Base-by-base conservation (phyloP, 768 basidiomycete species). In the Auricularia auricula-judae region DNA sequence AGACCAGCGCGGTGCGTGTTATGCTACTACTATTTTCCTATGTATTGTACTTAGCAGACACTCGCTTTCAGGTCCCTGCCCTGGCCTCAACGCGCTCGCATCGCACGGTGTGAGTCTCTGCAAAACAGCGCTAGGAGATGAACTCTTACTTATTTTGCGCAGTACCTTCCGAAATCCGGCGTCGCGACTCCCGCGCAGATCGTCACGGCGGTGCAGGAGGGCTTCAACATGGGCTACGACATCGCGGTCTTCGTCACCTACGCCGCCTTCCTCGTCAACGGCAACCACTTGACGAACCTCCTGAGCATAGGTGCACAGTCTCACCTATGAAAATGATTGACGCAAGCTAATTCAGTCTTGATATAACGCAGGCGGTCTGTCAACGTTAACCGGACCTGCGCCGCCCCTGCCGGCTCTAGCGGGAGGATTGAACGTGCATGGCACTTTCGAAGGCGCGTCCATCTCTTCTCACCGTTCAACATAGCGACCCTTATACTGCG, bases 191-290 rank as follows among this genome's bases (percentile, higher is more conserved):
- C 65, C 2, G 62, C 29, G 14, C 65, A 65, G 29, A 53, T 65
- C 44, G 23, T 65, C 29, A 54, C 36, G 10, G 65, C 65, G 10
- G 62, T 63, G 18, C 34, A 39, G 36, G 65, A 65, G 36, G 65
- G 65, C 21, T 65, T 65, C 62, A 65, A 65, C 61, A 53, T 65
- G 65, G 65, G 62, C 11, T 36, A 51, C 39, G 47, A 63, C 23
- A n/a, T 65, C 18, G 21, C 47, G 5, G 5, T 51, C 47, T 51
- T 51, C 21, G 44, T 65, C 16, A 44, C 42, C 23, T 65, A 65
- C 29, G 61, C 44, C 16, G 65, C 65, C n/a, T 47, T 39, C 53
- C 33, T 65, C 5, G 51, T 63, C 51, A 36, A 65, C 36, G 65
- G 65, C 12, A 65, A 65, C 51, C 65, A 36, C 34, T 7, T 65